Base-by-base conservation (phyloP, 768 basidiomycete species). In the Cubamyces lactineus region DNA sequence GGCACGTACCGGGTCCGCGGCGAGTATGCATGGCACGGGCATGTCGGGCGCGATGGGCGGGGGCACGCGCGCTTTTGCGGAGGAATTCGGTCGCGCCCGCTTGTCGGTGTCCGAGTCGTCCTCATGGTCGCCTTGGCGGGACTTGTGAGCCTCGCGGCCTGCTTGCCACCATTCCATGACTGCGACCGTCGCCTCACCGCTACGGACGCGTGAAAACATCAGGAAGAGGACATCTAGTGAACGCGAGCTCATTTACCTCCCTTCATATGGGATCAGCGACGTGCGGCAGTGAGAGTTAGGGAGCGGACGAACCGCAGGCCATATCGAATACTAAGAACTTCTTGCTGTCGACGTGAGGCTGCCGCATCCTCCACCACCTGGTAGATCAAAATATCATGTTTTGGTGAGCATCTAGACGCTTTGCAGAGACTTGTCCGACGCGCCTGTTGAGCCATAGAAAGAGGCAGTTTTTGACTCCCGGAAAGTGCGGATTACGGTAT, bases 401-500 rank as follows among this genome's bases (percentile, higher is more conserved):
- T 21, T 13, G 5, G 15, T 52, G 12, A 52, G 30, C n/a, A 34
- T 34, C 34, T 9, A 34, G 34, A 34, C 34, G 34, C 34, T 6
- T 11, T 11, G 34, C 9, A 34, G 9, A 34, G 11, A 34, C 34
- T 6, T 11, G 8, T 15, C n/a, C 2, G 26, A 24, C 72, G 59
- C 57, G 81, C 84, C 75, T 79, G 70, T 80, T 82, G 19, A 86
- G 71, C 83, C 83, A 84, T 26, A 78, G 69, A 63, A 80, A 80
- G 21, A 86, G 72, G 69, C 81, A 82, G 28, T 79, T 80, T 59
- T 83, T 79, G 55, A 89, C 79, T 6, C 86, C 87, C 2, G 85
- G 86, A 64, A 84, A 88, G 73, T 89, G 88, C 0, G 88, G 87
- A 68, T 90, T 90, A 13, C 88, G 82, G 72, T 91, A 89, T 11